Evolutionary conservation across 805 yeast species (phyloP).

Genomic region (Zygosaccharomyces rouxii): DNA sequence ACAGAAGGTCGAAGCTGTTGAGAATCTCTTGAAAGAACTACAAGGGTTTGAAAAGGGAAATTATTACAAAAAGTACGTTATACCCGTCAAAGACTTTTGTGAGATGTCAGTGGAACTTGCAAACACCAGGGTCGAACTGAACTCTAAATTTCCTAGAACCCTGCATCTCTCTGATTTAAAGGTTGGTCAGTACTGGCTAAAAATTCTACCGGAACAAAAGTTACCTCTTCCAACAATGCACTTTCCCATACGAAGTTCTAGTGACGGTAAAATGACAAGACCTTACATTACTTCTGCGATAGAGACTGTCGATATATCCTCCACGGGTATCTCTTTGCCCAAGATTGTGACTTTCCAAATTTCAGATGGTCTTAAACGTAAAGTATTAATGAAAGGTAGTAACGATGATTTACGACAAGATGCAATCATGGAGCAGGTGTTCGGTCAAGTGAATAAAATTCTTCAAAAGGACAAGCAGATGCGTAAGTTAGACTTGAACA

Average conservation of each 20-base stretch:
- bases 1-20: constrained; percentile 51
- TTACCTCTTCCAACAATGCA: constrained; percentile 67
- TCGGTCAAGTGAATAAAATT: constrained; percentile 73
- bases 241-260: constrained; percentile 41
- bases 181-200: constrained; percentile 56
- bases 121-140: constrained; percentile 33
- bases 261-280: constrained; percentile 41
- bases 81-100: constrained; percentile 49
- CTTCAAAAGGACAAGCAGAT: constrained; percentile 54
- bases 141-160: constrained; percentile 16
- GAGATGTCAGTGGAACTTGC: constrained; percentile 50
- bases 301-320: constrained; percentile 52
- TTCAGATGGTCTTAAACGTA: constrained; percentile 55
- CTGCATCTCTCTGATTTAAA: constrained; percentile 34
- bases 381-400: constrained; percentile 73
- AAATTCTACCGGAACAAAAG: constrained; percentile 38
- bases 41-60: constrained; percentile 21
- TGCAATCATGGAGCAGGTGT: constrained; percentile 96
- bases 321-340: constrained; percentile 84
- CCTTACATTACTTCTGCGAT: constrained; percentile 48
- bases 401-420: constrained; percentile 93
- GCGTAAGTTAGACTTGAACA: constrained; percentile 50
- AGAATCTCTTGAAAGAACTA: constrained; percentile 43
- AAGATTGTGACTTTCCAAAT: constrained; percentile 59
- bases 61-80: constrained; percentile 34